A percentile compares a stretch with the other conserved stretches of the same genome.
These are phyloP conservation scores for Boletus rufocinnamomeus DNA, from an alignment of 768 basidiomycete species.

Conservation along the genomic window DNA sequence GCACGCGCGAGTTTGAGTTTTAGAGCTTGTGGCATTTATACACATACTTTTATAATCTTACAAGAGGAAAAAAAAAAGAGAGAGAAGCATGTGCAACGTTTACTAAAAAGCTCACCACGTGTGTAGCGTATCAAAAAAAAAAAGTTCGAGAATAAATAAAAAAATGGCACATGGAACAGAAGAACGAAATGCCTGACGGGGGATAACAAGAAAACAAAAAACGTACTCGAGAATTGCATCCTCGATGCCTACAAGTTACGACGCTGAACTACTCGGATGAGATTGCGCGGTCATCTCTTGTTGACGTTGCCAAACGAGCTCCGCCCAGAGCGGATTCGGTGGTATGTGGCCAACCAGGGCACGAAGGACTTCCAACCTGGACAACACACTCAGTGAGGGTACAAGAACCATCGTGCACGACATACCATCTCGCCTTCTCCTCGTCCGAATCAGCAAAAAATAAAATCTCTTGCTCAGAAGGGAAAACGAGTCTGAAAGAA, in stretches of 20 bases:
- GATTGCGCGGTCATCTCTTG: constrained; percentile 40
- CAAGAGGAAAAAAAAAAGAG: constrained; percentile 16
- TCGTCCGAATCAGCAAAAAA: constrained; percentile 93
- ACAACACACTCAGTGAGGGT: constrained; percentile 4
- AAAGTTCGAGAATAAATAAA: background rate
- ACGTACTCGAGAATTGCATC: background rate
- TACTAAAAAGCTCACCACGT: constrained; percentile 3
- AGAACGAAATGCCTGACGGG: constrained; percentile 12
- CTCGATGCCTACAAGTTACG: constrained; percentile 1
- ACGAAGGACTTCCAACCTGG: constrained; percentile 82
- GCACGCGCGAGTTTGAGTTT: background rate
- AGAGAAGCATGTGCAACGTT: constrained; percentile 15
- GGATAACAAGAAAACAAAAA: constrained; percentile 13
- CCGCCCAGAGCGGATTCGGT: constrained; percentile 91
- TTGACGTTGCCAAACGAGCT: constrained; percentile 84
- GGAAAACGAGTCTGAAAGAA: constrained; percentile 84
- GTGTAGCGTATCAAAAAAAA: constrained; percentile 21
- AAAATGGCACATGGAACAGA: constrained; percentile 3
- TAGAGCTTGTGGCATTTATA: constrained; percentile 20
- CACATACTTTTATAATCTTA: constrained; percentile 23
- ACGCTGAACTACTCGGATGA: background rate
- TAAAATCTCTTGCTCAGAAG: constrained; percentile 71
- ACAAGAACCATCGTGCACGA: background rate
- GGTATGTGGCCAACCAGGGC: constrained; percentile 89
- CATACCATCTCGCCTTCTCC: constrained; percentile 85